Conservation (phyloP, 1,284 basidiomycete species). For the Trichosporon sp. region DNA sequence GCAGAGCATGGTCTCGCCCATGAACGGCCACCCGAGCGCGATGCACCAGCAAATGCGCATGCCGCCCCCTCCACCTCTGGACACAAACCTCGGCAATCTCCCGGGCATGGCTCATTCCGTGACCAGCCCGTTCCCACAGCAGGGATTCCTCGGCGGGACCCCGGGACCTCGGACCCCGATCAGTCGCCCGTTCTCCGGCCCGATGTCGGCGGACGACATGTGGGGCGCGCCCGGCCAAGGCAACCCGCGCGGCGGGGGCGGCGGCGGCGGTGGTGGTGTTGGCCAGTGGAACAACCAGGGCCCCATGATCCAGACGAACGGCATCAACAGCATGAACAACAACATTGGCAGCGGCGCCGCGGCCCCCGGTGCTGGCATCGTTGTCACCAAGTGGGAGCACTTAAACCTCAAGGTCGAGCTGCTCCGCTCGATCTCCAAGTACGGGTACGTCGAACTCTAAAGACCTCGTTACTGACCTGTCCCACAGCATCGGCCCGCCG, state of each 20-base stretch:
- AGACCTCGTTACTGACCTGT: slow-evolving; percentile 8
- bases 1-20: slow-evolving; percentile 13
- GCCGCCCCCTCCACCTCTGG: slow-evolving; percentile 13
- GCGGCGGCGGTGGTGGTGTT: neutral
- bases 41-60: slow-evolving; percentile 4
- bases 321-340: slow-evolving; percentile 6
- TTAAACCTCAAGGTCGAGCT: slow-evolving; percentile 79
- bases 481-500: slow-evolving; percentile 81
- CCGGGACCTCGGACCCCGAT: slow-evolving; percentile 14
- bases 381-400: slow-evolving; percentile 95
- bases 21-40: neutral
- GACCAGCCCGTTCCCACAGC: slow-evolving; percentile 2
- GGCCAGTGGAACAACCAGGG: slow-evolving; percentile 20
- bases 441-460: slow-evolving; percentile 63
- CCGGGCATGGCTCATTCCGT: neutral
- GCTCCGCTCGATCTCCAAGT: slow-evolving; percentile 81
- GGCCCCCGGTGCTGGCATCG: slow-evolving; percentile 68
- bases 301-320: slow-evolving; percentile 11
- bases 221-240: slow-evolving; percentile 15
- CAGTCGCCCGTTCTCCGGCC: slow-evolving; percentile 17
- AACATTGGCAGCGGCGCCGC: slow-evolving; percentile 41
- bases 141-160: slow-evolving; percentile 2
- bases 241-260: slow-evolving; percentile 10
- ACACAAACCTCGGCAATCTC: slow-evolving; percentile 6
- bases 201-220: slow-evolving; percentile 16